Percentiles rank a stretch among this genome's conserved stretches.
These are phyloP conservation scores for Pelargonium citronellum DNA, from an alignment of 441 rosid genomes.

Conservation along the genomic window DNA sequence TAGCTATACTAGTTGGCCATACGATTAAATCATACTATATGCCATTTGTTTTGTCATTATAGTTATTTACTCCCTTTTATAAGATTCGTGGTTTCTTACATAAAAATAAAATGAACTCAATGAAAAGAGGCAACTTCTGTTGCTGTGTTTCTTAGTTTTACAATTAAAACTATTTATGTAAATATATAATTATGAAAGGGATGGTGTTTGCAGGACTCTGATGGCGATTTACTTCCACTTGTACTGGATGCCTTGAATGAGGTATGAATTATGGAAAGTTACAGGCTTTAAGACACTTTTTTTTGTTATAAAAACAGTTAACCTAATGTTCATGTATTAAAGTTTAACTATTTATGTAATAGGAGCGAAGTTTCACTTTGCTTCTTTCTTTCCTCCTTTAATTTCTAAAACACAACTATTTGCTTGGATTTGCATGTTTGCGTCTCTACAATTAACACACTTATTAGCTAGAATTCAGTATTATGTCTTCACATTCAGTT, in stretches of 20 bases:
- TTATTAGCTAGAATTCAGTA: conserved; percentile 5
- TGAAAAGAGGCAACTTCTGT: conserved; percentile 6
- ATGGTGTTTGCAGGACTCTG: conserved; percentile 61
- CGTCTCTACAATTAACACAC: not conserved
- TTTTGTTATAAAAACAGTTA: not conserved
- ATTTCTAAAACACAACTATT: not conserved
- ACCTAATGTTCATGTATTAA: not conserved
- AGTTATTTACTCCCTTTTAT: not conserved
- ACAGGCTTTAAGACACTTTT: conserved; percentile 13
- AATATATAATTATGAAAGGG: conserved; percentile 23
- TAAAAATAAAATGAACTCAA: not conserved
- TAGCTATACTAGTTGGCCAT: conserved; percentile 14
- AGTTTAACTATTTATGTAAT: not conserved
- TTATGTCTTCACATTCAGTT: not conserved
- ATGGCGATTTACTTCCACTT: conserved; percentile 69
- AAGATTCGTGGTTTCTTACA: not conserved
- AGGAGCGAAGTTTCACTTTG: conserved; percentile 10
- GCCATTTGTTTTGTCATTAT: too few relatives aligned
- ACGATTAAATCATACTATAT: too few relatives aligned
- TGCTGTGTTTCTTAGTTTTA: conserved; percentile 18
- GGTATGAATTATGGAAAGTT: conserved; percentile 36
- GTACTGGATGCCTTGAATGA: conserved; percentile 94
- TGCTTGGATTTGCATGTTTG: not conserved
- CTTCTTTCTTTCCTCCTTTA: conserved; percentile 10
- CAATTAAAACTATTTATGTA: not conserved